Evolutionary conservation across 2,329 filamentous ascomycete species (phyloP), one percentile per base, ranked within the genome.

Genomic region (Cladosporium sp.): DNA sequence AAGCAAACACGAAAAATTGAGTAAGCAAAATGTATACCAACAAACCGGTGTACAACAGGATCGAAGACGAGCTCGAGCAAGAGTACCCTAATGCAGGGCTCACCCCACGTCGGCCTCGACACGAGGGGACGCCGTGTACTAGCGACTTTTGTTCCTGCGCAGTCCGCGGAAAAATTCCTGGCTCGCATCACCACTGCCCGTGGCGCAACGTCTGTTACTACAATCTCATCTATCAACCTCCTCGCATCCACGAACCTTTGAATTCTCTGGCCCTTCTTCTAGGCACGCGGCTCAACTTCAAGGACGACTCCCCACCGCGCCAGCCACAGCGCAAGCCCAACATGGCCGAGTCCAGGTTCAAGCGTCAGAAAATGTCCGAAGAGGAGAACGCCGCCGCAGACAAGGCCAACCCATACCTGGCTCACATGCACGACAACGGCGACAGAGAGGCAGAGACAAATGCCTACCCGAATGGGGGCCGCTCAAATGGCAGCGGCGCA

Each of bases 341-440:
- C 37, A 58, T 58, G 56, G 56, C 56, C 39, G 56, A 58, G 37
- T 47, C 47, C 22, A 32, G 56, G 8, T 71, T 70, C 61, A 71
- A 71, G 64, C 72, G 80, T 78, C 74, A 80, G 78, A 75, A 82
- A 81, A 73, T 77, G 75, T 80, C 79, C 60, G 77, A 80, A 68
- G 83, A 83, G 70, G 79, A 78, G 63, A 70, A 67, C 65, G 74
- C 75, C 60, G 75, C 73, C 62, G 80, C 84, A 69, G 81, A 83
- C 55, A 75, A 76, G 58, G 70, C 82, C 71, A 97, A 97, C 72
- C 90, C 90, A 1, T 97, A 99, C 78, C 85, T 99, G 61, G 90
- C 91, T 57, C 94, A 99, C 75, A 88, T 89, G 84, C 86, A 93
- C 74, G 81, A 87, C 62, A 76, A 82, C 61, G 68, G 64, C 55